Evolutionary conservation across 768 basidiomycete species (phyloP).

Genomic region (Holtermanniella nyarrowii): DNA sequence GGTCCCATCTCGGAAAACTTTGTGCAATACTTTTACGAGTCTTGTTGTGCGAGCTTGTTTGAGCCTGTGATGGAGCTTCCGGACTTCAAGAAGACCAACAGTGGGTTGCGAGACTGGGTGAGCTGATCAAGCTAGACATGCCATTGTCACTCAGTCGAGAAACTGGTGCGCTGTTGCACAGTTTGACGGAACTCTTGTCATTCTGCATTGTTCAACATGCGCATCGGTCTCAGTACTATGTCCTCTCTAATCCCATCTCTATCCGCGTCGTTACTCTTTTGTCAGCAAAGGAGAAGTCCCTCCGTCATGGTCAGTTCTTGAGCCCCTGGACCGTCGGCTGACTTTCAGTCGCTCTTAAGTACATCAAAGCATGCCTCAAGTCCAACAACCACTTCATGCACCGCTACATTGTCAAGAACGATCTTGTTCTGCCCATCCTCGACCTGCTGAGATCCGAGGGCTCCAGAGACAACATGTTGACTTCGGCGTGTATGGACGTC

Average conservation of each 20-base stretch:
- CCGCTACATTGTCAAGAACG: constrained; percentile 68
- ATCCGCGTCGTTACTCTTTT: constrained; percentile 65
- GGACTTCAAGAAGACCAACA: constrained; percentile 52
- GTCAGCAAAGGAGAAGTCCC: constrained; percentile 75
- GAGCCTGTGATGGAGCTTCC: constrained; percentile 67
- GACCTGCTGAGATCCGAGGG: constrained; percentile 76
- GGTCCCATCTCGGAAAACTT: constrained; percentile 79
- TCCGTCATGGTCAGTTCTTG: constrained; percentile 65
- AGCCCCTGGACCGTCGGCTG: neutral
- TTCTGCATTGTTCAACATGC: constrained; percentile 80
- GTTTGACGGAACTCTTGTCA: constrained; percentile 82
- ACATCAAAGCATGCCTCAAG: constrained; percentile 74
- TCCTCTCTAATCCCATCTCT: constrained; percentile 70
- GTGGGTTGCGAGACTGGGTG: constrained; percentile 37
- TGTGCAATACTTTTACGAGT: constrained; percentile 84
- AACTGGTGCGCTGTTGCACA: constrained; percentile 70
- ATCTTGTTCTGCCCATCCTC: constrained; percentile 70
- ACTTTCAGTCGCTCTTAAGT: constrained; percentile 71
- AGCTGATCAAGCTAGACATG: constrained; percentile 2
- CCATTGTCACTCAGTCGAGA: constrained; percentile 47
- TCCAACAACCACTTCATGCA: constrained; percentile 57
- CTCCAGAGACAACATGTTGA: constrained; percentile 77
- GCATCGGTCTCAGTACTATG: constrained; percentile 82
- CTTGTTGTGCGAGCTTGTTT: constrained; percentile 63
- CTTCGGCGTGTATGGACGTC: constrained; percentile 89